Evolutionary conservation across 805 yeast genomes (phyloP).

Genomic region (Cyberlindnera meyerae): DNA sequence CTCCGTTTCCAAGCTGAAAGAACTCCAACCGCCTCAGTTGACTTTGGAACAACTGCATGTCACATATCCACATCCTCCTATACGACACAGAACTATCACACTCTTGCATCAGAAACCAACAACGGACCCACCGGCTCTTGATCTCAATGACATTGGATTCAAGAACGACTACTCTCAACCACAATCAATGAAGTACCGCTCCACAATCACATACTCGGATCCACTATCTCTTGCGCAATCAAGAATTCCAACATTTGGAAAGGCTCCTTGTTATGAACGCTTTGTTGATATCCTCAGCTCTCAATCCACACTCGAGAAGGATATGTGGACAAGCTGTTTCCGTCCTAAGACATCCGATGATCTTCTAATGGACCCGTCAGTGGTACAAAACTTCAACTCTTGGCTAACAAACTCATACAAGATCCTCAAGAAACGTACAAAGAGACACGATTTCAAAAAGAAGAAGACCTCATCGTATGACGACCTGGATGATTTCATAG

Average conservation of each 20-base stretch:
- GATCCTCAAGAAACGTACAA: conserved; percentile 30
- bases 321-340: conserved; percentile 28
- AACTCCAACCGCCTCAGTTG: conserved; percentile 12
- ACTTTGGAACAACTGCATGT: conserved; percentile 16
- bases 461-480: conserved; percentile 20
- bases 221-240: conserved; percentile 1
- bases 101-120: background rate
- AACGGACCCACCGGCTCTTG: background rate
- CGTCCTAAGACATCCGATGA: conserved; percentile 29
- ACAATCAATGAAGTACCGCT: too few relatives aligned
- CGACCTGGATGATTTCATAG: conserved; percentile 32
- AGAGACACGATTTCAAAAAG: conserved; percentile 30
- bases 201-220: background rate
- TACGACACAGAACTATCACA: conserved; percentile 6
- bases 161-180: background rate
- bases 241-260: conserved; percentile 1
- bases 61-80: conserved; percentile 1
- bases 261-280: conserved; percentile 1
- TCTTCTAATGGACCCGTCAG: conserved; percentile 25
- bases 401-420: conserved; percentile 33
- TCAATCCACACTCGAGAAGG: background rate
- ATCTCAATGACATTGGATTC: background rate
- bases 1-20: conserved; percentile 20
- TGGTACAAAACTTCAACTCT: conserved; percentile 19
- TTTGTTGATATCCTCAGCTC: too few relatives aligned